Evolutionary conservation across 306 rosid species (phyloP).

Genomic region (Dryas alaskensis): DNA sequence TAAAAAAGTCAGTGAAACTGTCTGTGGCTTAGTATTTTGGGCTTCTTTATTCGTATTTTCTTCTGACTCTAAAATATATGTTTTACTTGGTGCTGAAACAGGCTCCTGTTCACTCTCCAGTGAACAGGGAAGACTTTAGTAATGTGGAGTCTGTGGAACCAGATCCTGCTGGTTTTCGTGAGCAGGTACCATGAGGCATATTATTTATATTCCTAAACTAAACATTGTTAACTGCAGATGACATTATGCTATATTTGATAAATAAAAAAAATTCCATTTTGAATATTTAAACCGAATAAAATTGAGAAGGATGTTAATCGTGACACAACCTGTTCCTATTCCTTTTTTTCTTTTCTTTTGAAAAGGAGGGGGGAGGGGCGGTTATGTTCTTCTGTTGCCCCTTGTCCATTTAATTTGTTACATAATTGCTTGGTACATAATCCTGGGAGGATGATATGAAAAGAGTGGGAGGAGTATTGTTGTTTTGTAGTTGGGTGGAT

Average conservation of each 20-base stretch:
- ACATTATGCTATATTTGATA: background rate
- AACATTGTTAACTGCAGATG: background rate
- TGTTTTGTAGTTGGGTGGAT: background rate
- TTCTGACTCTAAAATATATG: background rate
- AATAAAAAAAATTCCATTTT: too few species aligned
- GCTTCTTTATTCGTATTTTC: background rate
- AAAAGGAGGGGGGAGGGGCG: too few species aligned
- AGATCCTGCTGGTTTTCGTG: slow-evolving; percentile 89
- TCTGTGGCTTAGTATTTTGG: slow-evolving; percentile 10
- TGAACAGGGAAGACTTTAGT: slow-evolving; percentile 58
- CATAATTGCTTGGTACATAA: slow-evolving; percentile 6
- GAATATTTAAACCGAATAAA: background rate
- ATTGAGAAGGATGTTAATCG: background rate
- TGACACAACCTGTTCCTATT: background rate
- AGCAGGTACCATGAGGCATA: slow-evolving; percentile 57
- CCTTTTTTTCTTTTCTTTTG: too few species aligned
- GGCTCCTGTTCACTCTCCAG: slow-evolving; percentile 54
- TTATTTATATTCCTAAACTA: background rate
- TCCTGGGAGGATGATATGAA: too few species aligned
- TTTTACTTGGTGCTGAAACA: slow-evolving; percentile 24
- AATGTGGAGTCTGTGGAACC: slow-evolving; percentile 60
- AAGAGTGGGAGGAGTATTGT: background rate
- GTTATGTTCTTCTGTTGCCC: background rate
- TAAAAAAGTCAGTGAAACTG: slow-evolving; percentile 56
- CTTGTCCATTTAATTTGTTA: background rate